Percentiles rank a stretch among this genome's conserved stretches.
Evolutionary conservation across 192 early-diverging fungal genomes (phyloP).

Genomic region (Dissophora globulifera): DNA sequence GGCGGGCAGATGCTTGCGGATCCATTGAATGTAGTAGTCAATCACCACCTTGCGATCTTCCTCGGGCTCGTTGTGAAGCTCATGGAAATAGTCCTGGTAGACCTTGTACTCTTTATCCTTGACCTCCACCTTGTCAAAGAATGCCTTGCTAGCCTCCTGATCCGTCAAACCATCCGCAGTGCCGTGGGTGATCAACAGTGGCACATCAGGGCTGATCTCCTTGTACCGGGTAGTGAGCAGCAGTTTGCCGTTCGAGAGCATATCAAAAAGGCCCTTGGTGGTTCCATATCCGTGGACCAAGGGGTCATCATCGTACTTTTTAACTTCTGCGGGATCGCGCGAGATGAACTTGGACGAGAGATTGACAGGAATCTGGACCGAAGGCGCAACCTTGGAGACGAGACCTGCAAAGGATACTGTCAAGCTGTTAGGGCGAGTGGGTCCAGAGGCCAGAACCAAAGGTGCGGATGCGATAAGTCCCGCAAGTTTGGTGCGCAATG

Average conservation of each 20-base stretch:
- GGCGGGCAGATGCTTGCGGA: constrained; percentile 28
- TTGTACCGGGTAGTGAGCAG: constrained; percentile 38
- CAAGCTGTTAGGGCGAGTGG: constrained; percentile 38
- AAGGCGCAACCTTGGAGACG: constrained; percentile 55
- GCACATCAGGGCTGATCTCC: constrained; percentile 53
- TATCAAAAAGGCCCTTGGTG: constrained; percentile 58
- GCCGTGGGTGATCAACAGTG: constrained; percentile 66
- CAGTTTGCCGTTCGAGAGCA: constrained; percentile 62
- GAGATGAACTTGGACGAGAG: constrained; percentile 59
- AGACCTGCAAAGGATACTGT: constrained; percentile 49
- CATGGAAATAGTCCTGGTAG: constrained; percentile 28
- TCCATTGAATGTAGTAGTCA: constrained; percentile 57
- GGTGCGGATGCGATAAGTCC: constrained; percentile 68
- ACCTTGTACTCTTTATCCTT: constrained; percentile 58
- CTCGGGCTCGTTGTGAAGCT: constrained; percentile 54
- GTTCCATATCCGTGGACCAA: constrained; percentile 63
- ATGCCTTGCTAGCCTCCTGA: constrained; percentile 48
- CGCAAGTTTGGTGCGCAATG: constrained; percentile 44
- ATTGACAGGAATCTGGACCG: constrained; percentile 54
- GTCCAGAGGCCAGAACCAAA: constrained; percentile 35
- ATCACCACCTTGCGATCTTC: constrained; percentile 53
- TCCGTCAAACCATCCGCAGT: constrained; percentile 60
- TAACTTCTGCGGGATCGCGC: constrained; percentile 55
- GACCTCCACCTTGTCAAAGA: constrained; percentile 51
- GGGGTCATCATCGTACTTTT: constrained; percentile 66